Percentiles rank a stretch among this genome's conserved stretches.
Evolutionary conservation across 805 yeast genomes (phyloP).

Genomic region (Nakazawaea peltata): DNA sequence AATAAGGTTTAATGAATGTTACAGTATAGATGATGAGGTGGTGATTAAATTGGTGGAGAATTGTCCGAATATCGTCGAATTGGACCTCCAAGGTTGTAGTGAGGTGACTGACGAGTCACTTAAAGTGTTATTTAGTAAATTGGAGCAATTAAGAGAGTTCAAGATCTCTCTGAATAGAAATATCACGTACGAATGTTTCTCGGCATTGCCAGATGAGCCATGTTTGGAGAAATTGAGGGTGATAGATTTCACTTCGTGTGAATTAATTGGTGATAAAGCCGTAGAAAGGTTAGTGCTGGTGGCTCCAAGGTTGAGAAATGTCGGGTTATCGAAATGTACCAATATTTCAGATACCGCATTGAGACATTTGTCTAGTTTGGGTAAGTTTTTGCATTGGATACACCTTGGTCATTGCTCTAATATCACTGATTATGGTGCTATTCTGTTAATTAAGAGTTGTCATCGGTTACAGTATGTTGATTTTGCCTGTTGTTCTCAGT

Average conservation of each 20-base stretch:
- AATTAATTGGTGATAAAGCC: conserved; percentile 69
- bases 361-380: conserved; percentile 61
- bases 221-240: conserved; percentile 64
- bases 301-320: conserved; percentile 84
- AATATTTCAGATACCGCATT: conserved; percentile 79
- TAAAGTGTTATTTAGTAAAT: conserved; percentile 43
- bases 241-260: conserved; percentile 79
- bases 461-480: conserved; percentile 87
- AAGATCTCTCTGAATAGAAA: conserved; percentile 68
- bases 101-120: conserved; percentile 61
- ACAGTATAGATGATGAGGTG: conserved; percentile 54
- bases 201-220: conserved; percentile 37
- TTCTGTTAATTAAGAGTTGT: conserved; percentile 64
- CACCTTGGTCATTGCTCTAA: conserved; percentile 92
- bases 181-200: conserved; percentile 61
- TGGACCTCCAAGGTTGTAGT: conserved; percentile 82
- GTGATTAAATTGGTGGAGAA: conserved; percentile 52
- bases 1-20: conserved; percentile 71
- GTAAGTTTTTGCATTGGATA: conserved; percentile 75
- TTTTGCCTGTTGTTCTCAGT: conserved; percentile 86
- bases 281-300: conserved; percentile 62
- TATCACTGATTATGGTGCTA: conserved; percentile 85
- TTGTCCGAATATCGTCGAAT: conserved; percentile 80
- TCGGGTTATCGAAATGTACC: conserved; percentile 83
- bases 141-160: conserved; percentile 77